Percentiles rank a stretch among this genome's conserved stretches.
Conservation (phyloP, 179 eudicot species). For the Beta macrorhiza region DNA sequence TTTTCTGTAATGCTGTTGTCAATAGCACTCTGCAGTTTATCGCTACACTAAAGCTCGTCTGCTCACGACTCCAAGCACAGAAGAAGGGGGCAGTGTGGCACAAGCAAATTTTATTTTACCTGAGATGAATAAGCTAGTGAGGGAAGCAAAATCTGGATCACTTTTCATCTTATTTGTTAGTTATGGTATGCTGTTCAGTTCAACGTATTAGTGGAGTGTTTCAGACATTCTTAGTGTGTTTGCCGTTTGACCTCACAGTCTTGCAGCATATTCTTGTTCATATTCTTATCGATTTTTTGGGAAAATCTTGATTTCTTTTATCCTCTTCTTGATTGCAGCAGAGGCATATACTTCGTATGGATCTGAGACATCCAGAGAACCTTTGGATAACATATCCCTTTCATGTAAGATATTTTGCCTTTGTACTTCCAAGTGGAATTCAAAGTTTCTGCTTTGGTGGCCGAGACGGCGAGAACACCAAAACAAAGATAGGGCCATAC, state of each 20-base stretch:
- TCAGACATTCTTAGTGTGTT: conserved; percentile 18
- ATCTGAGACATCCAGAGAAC: conserved; percentile 42
- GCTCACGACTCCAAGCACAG: conserved; percentile 46
- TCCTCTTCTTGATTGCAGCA: conserved; percentile 41
- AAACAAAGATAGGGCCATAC: background rate
- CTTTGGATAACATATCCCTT: conserved; percentile 39
- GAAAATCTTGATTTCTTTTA: background rate
- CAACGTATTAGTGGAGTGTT: conserved; percentile 8
- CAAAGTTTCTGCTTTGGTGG: conserved; percentile 1
- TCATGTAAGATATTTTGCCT: conserved; percentile 49
- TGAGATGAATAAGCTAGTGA: conserved; percentile 73
- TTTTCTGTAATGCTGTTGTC: conserved; percentile 35
- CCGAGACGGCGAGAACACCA: background rate
- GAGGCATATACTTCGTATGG: conserved; percentile 39
- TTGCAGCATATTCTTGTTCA: background rate
- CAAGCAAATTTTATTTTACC: conserved; percentile 72
- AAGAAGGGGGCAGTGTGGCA: conserved; percentile 44
- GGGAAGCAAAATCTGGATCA: conserved; percentile 64
- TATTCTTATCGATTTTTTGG: background rate
- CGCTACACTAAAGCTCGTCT: conserved; percentile 60
- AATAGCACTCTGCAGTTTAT: conserved; percentile 82
- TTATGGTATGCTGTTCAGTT: conserved; percentile 53
- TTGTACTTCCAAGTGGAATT: background rate
- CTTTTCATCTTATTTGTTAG: conserved; percentile 69
- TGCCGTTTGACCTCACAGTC: conserved; percentile 2